phyloP scores from a whole-genome alignment of 2,329 filamentous ascomycete species.

The Ophioceras dolichostomum region DNA sequence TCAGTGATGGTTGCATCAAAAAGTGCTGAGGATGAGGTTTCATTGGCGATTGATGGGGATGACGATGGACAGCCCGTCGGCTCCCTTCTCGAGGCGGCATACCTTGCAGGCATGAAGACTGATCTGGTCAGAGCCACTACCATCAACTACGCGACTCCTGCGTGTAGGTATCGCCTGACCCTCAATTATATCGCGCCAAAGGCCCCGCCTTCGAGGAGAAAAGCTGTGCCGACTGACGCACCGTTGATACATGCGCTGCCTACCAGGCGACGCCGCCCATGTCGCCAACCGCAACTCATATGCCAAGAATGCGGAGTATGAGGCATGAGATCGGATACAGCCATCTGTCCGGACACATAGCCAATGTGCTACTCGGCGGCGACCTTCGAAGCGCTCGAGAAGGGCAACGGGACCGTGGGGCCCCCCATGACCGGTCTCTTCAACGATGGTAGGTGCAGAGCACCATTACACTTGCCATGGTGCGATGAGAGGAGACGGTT shows the following conservation, averaged over 20 bases:
- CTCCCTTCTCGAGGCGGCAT: slow-evolving; percentile 25
- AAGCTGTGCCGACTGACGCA: background rate
- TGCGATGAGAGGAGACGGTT: background rate
- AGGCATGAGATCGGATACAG: slow-evolving; percentile 24
- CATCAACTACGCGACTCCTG: slow-evolving; percentile 22
- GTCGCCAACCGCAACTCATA: slow-evolving; percentile 19
- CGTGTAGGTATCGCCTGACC: slow-evolving; percentile 8
- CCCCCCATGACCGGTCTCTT: slow-evolving; percentile 25
- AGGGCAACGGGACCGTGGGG: slow-evolving; percentile 13
- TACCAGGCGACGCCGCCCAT: slow-evolving; percentile 18
- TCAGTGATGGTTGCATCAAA: too few species aligned
- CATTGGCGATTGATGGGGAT: slow-evolving; percentile 18
- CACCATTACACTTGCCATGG: background rate
- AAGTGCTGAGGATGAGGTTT: too few species aligned
- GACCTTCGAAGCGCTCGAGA: slow-evolving; percentile 21
- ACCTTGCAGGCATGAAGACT: slow-evolving; percentile 24
- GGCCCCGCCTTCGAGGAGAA: too few species aligned
- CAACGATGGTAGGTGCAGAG: slow-evolving; percentile 16
- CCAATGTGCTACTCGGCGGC: slow-evolving; percentile 26
- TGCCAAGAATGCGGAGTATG: slow-evolving; percentile 22
- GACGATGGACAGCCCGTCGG: slow-evolving; percentile 19
- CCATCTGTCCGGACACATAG: slow-evolving; percentile 23
- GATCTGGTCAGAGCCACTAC: slow-evolving; percentile 27
- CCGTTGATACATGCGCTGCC: background rate
- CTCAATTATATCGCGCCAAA: too few species aligned